Evolutionary conservation across 352 stramenopile genomes (phyloP), one percentile per base, ranked within the genome.

Genomic region (Globisporangium camurandrum): DNA sequence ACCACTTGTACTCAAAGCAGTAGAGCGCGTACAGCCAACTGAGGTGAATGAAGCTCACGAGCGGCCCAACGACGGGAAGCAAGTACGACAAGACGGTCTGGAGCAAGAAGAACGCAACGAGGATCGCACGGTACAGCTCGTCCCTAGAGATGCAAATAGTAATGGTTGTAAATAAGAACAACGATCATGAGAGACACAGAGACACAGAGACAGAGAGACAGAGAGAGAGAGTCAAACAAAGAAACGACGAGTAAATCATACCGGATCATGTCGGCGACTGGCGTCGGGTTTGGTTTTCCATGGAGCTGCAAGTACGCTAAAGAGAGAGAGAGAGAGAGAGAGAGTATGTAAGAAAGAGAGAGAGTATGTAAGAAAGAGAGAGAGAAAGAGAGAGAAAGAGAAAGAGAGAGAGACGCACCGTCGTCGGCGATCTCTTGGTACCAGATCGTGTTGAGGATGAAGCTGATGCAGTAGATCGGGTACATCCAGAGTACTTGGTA

Each of bases 1-100:
- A 90, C 84, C 84, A 94, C 66, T 92, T 94, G 75, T 94, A 94
- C 59, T 94, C 84, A 53, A 93, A 94, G 66, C 81, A 92, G 56
- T 94, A 94, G n/a, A 94, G 74, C 40, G 84, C 87, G 61, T 94
- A 94, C 24, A 94, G 59, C 83, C 83, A 94, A 39, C 83, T 92
- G 38, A 92, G 49, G 54, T 92, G 79, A 45, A 92, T 79, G 46
- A 94, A 94, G 57, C 83, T 94, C 23, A 67, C 60, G 23, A 76
- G 71, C 1, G 83, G 80, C 0, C 84, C 84, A 33, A 92, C 57
- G 6, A 91, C 57, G 5, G 83, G 83, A 42, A 94, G 67, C 36
- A 94, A 43, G 45, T 94, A 93, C 41, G 75, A 86, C 36, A 94
- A 37, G 51, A 94, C 81, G 3, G 81, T 91, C 57, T 94, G 83